Conservation (phyloP, 768 basidiomycete genomes). For the Xerocomus potaroensis region DNA sequence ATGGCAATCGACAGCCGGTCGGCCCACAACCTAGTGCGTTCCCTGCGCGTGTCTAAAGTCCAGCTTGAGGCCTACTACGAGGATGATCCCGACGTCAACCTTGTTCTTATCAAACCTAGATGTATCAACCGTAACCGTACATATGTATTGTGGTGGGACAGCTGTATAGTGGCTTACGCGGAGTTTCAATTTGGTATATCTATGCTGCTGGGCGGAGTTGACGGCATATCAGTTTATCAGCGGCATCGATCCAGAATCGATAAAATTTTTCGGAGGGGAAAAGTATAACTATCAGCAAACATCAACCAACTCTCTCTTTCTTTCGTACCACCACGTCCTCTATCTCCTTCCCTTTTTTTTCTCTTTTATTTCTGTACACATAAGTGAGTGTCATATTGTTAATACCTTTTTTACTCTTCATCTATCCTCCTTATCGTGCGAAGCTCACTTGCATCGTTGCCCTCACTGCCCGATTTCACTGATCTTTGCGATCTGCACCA, state of each 20-base stretch:
- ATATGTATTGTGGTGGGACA: no score
- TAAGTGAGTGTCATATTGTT: conserved; percentile 36
- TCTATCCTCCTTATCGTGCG: conserved; percentile 20
- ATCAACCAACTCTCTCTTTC: conserved; percentile 32
- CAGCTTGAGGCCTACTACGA: no score
- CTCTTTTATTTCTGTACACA: conserved; percentile 37
- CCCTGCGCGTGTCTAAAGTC: conserved; percentile 27
- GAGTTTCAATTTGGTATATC: conserved; percentile 14
- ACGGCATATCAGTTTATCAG: conserved; percentile 45
- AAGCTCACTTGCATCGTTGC: conserved; percentile 16
- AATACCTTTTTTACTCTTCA: conserved; percentile 1
- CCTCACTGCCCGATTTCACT: conserved; percentile 6
- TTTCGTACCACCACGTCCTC: conserved; percentile 35
- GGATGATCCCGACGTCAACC: no score
- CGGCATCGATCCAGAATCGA: conserved; percentile 51
- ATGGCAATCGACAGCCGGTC: conserved; percentile 23
- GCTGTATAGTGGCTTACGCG: conserved; percentile 6
- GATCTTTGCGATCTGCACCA: conserved; percentile 24
- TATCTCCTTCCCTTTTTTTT: conserved; percentile 26
- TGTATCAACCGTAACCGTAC: not conserved
- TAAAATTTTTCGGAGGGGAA: conserved; percentile 54
- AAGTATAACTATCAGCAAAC: conserved; percentile 61
- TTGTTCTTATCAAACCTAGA: not conserved
- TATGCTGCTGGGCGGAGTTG: conserved; percentile 41
- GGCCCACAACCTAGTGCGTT: conserved; percentile 31